A percentile compares a stretch with the other conserved stretches of the same genome.
phyloP scores from a whole-genome alignment of 176 grass and related monocot species.

The Thinopyrum elongatum region DNA sequence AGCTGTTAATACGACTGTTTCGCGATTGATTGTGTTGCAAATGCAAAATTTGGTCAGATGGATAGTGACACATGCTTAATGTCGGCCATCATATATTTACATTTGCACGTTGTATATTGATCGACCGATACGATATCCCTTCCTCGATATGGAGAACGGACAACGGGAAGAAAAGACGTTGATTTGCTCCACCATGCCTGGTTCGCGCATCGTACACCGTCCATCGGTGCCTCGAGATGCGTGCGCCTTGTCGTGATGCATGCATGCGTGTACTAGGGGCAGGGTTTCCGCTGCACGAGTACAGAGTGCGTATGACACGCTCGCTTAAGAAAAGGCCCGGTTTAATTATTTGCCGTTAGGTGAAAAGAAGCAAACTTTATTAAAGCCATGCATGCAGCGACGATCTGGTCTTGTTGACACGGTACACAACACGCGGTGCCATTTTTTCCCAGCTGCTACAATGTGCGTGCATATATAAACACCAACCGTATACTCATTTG shows the following conservation, averaged over 20 bases:
- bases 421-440: background rate
- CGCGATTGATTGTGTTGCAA: slow-evolving; percentile 2
- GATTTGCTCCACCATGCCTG: background rate
- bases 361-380: background rate
- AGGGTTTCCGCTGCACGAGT: background rate
- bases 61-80: slow-evolving; percentile 5
- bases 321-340: background rate
- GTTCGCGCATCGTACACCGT: background rate
- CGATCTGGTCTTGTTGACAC: slow-evolving; percentile 25
- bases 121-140: background rate
- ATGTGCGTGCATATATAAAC: background rate
- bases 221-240: background rate
- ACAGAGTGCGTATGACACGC: background rate
- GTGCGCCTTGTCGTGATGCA: background rate
- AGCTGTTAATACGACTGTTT: background rate
- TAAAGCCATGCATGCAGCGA: background rate
- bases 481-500: background rate
- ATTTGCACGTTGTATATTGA: background rate
- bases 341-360: background rate
- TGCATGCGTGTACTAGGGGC: background rate
- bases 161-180: too few species aligned
- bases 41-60: background rate
- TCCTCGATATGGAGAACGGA: background rate
- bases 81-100: background rate
- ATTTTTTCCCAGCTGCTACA: background rate